Conservation (phyloP, 306 rosid species). For the Cyclanthera cordifolia region DNA sequence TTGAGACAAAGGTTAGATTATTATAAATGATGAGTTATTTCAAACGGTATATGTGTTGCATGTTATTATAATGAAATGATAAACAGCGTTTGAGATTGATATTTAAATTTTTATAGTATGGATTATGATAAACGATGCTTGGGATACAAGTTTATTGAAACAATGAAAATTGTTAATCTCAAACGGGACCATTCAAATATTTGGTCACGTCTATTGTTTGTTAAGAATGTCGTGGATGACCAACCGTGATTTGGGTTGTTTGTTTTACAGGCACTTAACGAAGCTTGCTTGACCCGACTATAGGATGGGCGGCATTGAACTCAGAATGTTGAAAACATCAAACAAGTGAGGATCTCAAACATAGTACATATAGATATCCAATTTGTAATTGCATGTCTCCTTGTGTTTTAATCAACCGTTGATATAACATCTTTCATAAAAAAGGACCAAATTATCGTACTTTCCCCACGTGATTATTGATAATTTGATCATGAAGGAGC, state of each 20-base stretch:
- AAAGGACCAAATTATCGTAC: neutral
- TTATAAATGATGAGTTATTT: no score
- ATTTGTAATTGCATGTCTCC: neutral
- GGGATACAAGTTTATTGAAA: no score
- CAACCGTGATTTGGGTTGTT: neutral
- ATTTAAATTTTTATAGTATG: no score
- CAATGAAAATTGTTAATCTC: no score
- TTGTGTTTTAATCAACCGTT: neutral
- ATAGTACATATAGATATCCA: neutral
- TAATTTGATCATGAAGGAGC: no score
- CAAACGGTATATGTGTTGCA: no score
- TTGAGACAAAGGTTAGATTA: no score
- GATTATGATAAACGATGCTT: no score
- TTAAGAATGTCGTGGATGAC: neutral
- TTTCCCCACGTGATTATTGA: neutral
- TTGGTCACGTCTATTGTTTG: neutral
- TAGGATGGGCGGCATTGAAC: constrained; percentile 27
- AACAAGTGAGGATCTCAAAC: constrained; percentile 39
- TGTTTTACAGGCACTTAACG: constrained; percentile 48
- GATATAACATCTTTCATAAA: neutral
- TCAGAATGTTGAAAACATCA: constrained; percentile 48
- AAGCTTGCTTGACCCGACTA: constrained; percentile 66
- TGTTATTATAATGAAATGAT: no score
- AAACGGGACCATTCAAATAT: neutral
- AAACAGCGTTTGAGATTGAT: no score